Conservation (phyloP, 495 filamentous ascomycete species). For the Cenococcum geophilum region DNA sequence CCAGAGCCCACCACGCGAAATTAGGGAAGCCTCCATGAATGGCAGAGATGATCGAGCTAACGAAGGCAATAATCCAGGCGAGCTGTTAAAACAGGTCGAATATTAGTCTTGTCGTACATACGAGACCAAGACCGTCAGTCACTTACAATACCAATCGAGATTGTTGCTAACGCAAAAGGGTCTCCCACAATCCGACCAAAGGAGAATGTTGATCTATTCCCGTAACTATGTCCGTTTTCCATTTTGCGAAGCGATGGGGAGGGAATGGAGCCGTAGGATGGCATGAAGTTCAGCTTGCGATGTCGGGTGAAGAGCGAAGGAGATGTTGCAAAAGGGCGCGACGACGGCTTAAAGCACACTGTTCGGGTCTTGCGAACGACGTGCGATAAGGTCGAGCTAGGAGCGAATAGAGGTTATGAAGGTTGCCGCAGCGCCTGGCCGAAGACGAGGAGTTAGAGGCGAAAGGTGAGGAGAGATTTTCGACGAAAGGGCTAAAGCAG, state of each 20-base stretch:
- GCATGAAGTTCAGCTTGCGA: constrained; percentile 45
- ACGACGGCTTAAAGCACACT: not conserved
- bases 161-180: constrained; percentile 90
- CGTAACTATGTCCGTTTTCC: constrained; percentile 54
- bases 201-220: constrained; percentile 55
- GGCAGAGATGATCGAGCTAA: constrained; percentile 74
- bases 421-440: constrained; percentile 21
- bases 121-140: not conserved
- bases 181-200: constrained; percentile 89
- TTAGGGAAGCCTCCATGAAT: constrained; percentile 59
- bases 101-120: constrained; percentile 7
- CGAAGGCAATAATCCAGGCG: constrained; percentile 89
- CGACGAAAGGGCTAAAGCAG: constrained; percentile 3
- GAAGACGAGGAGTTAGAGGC: constrained; percentile 18
- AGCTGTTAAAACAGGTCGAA: constrained; percentile 49
- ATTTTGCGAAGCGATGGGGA: constrained; percentile 79
- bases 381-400: not conserved
- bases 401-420: constrained; percentile 8
- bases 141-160: constrained; percentile 85
- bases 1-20: constrained; percentile 83
- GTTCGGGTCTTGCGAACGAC: not conserved
- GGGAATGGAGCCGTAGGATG: constrained; percentile 63
- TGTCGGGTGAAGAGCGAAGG: constrained; percentile 1
- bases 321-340: not conserved
- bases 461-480: not conserved